These are phyloP conservation scores for Blastomyces silverae DNA, from an alignment of 2,329 filamentous ascomycete genomes.

Conservation along the genomic window DNA sequence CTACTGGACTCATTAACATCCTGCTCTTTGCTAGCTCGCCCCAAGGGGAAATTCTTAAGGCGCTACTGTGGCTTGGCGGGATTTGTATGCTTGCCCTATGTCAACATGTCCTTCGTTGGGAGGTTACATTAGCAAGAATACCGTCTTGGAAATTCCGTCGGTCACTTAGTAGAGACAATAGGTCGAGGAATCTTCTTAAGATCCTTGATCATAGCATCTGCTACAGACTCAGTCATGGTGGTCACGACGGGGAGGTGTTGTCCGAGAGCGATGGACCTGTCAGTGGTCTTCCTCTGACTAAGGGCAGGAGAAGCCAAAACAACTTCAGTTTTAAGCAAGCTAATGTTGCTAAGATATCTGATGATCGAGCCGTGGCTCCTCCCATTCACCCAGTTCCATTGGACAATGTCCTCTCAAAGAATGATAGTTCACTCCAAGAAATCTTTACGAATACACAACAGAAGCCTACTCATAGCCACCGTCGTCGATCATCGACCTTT, in stretches of 20 bases:
- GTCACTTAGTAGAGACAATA: conserved; percentile 36
- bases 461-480: conserved; percentile 40
- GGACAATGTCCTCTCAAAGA: conserved; percentile 22
- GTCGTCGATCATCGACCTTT: conserved; percentile 43
- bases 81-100: conserved; percentile 67
- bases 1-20: conserved; percentile 73
- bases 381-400: conserved; percentile 18
- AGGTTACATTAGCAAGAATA: conserved; percentile 75
- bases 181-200: conserved; percentile 36
- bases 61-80: conserved; percentile 78
- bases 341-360: not conserved
- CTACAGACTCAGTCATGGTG: conserved; percentile 41
- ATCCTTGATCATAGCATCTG: conserved; percentile 43
- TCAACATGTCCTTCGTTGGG: conserved; percentile 69
- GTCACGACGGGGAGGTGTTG: conserved; percentile 27
- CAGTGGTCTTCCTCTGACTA: conserved; percentile 16
- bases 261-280: conserved; percentile 36
- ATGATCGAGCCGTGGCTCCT: too few relatives aligned
- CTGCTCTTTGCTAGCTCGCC: conserved; percentile 70
- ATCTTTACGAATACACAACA: too few relatives aligned
- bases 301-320: not conserved
- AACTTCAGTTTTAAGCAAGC: not conserved
- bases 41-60: conserved; percentile 77
- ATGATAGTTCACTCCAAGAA: not conserved
- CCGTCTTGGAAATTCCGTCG: conserved; percentile 84